Base-by-base conservation (phyloP, 2,329 filamentous ascomycete species). In the Celoporthe dispersa region DNA sequence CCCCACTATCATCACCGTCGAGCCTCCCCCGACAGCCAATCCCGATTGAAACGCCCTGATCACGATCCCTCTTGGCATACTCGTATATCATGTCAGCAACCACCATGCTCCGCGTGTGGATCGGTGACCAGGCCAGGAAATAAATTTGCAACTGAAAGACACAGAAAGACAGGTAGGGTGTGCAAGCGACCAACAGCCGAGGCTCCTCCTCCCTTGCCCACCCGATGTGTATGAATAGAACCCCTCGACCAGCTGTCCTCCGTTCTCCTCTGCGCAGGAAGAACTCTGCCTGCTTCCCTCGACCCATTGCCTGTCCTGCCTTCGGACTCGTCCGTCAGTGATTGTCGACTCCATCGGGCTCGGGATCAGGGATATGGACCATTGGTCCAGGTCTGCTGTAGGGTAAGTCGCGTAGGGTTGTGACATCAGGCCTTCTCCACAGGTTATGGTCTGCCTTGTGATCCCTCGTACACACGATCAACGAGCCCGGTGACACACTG, bases 31-130 rank as follows among this genome's bases (percentile, higher is more conserved):
- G 35, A 16, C 64, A 66, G 62, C 59, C 59, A 37, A 48, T 64
- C 48, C 65, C 60, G 19, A 60, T 48, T 39, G 48, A 67, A 39
- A 53, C 57, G 57, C 37, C 68, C 59, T 39, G 57, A 59, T 41
- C 60, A 31, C 48, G 28, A 35, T 60, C 33, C 64, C 25, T 19
- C 60, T 59, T 55, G 67, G 51, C 69, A 66, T 53, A 62, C 9
- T 71, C 67, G 67, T 69, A 69, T 71, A 69, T 71, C 67, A 71
- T 71, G 62, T 57, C 63, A 71, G 44, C 64, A 59, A 39, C 51
- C 44, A 28, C 68, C 65, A 60, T 61, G 39, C 35, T 8, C 44
- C 35, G 39, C n/a, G 33, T 16, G 35, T 31, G n/a, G n/a, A 57
- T 59, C 25, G 53, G 12, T 60, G 48, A 48, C 67, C 67, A 60